Conservation (phyloP, 768 basidiomycete species). For the Multifurca ochricompacta region DNA sequence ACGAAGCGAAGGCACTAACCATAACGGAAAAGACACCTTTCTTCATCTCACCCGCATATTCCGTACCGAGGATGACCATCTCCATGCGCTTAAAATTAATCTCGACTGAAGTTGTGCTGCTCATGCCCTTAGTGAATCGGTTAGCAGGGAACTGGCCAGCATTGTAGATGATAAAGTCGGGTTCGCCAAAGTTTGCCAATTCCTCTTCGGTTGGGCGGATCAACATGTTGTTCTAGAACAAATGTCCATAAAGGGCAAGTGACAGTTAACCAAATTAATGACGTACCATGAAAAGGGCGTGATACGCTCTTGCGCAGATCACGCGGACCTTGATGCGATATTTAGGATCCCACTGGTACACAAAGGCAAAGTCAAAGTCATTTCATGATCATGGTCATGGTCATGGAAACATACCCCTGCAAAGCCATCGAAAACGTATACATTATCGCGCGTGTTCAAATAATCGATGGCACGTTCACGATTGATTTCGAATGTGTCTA, state of each 20-base stretch:
- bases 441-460: constrained; percentile 95
- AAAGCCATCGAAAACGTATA: constrained; percentile 95
- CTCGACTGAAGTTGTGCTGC: constrained; percentile 40
- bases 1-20: no score
- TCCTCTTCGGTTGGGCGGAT: constrained; percentile 95
- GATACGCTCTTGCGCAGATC: constrained; percentile 96
- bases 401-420: constrained; percentile 57
- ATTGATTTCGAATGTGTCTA: constrained; percentile 98
- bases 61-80: no score
- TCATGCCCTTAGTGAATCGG: constrained; percentile 99
- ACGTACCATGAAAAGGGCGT: constrained; percentile 95
- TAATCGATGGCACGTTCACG: constrained; percentile 99
- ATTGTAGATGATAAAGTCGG: constrained; percentile 99
- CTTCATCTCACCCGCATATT: constrained; percentile 99
- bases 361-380: no score
- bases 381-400: background rate
- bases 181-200: no score
- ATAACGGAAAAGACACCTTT: constrained; percentile 99
- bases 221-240: constrained; percentile 91
- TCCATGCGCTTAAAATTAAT: no score
- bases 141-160: constrained; percentile 99
- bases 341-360: constrained; percentile 99
- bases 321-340: constrained; percentile 99
- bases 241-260: constrained; percentile 1
- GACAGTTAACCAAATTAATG: constrained; percentile 1